Conservation (phyloP, 768 basidiomycete genomes). For the Psilocybe azurescens region DNA sequence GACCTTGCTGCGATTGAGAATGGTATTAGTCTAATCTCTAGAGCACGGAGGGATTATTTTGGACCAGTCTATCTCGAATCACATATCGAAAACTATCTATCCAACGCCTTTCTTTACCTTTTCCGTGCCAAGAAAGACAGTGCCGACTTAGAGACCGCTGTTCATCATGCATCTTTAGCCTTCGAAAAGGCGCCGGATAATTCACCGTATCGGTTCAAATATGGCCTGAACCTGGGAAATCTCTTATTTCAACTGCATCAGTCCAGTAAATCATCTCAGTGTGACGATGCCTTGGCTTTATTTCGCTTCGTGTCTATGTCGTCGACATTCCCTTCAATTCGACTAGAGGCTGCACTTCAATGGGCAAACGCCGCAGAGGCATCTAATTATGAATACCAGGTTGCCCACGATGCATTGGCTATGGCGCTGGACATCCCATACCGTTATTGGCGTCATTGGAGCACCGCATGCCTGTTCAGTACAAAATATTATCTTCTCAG, state of each 20-base stretch:
- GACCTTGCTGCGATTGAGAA: not conserved
- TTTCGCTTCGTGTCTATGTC: constrained; percentile 1
- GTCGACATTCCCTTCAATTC: constrained; percentile 5
- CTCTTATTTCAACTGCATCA: not conserved
- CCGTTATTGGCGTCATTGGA: constrained; percentile 1
- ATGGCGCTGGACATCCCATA: not conserved
- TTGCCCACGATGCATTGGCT: not conserved
- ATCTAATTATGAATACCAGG: not conserved
- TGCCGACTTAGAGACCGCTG: not conserved
- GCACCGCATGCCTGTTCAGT: constrained; percentile 2
- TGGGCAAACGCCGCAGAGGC: constrained; percentile 4
- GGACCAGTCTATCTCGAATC: constrained; percentile 5
- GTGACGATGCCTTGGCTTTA: constrained; percentile 1
- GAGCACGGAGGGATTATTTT: not conserved
- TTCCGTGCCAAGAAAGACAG: not conserved
- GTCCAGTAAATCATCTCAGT: not conserved
- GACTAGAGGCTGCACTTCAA: constrained; percentile 5
- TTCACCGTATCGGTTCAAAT: not conserved
- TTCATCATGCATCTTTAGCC: constrained; percentile 4
- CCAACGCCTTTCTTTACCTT: not conserved
- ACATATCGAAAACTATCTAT: constrained; percentile 6
- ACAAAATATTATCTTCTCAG: not conserved
- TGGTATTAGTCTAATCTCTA: not conserved
- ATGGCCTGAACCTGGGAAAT: not conserved
- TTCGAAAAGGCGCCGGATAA: constrained; percentile 8